Conservation (phyloP, 257 asterid genomes). For the Penstemon barbatus region DNA sequence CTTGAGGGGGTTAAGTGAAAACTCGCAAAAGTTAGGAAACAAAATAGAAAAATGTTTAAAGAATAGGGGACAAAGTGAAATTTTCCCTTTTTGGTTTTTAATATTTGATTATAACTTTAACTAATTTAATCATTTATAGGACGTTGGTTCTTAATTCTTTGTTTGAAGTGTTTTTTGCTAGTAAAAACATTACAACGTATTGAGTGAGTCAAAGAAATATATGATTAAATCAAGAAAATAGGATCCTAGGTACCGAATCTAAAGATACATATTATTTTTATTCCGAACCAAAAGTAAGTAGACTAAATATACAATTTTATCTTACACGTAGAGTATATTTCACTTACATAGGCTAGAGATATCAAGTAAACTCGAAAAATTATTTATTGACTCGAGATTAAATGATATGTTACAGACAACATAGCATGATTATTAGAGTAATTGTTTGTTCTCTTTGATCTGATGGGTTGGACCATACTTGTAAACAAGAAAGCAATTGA, state of each 20-base stretch:
- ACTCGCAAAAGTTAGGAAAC: no score
- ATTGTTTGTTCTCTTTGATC: not conserved
- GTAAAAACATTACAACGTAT: no score
- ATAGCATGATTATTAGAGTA: not conserved
- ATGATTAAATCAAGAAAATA: not conserved
- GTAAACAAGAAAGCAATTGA: not conserved
- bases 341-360: not conserved
- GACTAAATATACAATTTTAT: no score
- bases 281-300: not conserved
- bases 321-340: no score
- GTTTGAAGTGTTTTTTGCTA: not conserved
- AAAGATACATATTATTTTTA: not conserved
- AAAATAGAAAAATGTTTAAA: no score
- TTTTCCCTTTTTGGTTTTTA: no score
- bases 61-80: no score
- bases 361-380: not conserved
- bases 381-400: conserved; percentile 14
- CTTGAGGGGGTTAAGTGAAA: no score
- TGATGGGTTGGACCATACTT: not conserved
- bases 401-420: not conserved
- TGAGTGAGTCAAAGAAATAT: no score
- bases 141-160: not conserved
- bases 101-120: no score
- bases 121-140: not conserved
- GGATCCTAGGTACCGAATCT: not conserved